Evolutionary conservation across 1,139 yeast genomes (phyloP), one percentile per base, ranked within the genome.

Genomic region (Candida neerlandica): DNA sequence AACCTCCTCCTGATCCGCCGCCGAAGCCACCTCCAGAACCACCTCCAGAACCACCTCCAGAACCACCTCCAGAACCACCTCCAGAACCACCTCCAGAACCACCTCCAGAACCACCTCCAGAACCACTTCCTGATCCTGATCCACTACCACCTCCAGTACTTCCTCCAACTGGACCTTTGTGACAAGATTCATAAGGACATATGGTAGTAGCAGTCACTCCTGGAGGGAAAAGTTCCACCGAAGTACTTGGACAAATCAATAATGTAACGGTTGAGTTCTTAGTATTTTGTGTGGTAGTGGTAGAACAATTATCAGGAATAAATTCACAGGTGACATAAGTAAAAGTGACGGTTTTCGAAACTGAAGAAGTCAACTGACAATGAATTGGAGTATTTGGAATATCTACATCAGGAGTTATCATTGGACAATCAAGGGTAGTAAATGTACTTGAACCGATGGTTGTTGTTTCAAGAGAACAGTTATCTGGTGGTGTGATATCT

Each of bases 121-220:
- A 11, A 1, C 41, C 41, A 14, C 41, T 16, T n/a, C 30, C 30
- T 1, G 9, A 11, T 0, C 41, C 41, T 1, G 11, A 10, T 2
- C 41, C 41, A 4, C 23, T 11, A 1, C 30, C 41, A 21, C 86
- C 91, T 3, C 85, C 81, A 4, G 11, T n/a, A 12, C 27, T 3
- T 9, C 30, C 30, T 5, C 30, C 18, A 23, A 6, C 12, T 11
- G 41, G 29, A 18, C 30, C 16, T 38, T 12, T 21, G 18, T 19
- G 38, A 21, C 41, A 38, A 2, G 41, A 21, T 1, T 23, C 32
- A 26, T 23, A 23, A n/a, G 42, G 42, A 39, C 42, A 39, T 12
- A 39, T n/a, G 11, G 42, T 39, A 2, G 42, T 39, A 4, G 42
- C 16, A 15, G 16, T 39, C 3, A 26, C 42, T 2, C 33, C 33